Evolutionary conservation across 2,329 filamentous ascomycete genomes (phyloP).

Genomic region (Fusarium euwallaceae): DNA sequence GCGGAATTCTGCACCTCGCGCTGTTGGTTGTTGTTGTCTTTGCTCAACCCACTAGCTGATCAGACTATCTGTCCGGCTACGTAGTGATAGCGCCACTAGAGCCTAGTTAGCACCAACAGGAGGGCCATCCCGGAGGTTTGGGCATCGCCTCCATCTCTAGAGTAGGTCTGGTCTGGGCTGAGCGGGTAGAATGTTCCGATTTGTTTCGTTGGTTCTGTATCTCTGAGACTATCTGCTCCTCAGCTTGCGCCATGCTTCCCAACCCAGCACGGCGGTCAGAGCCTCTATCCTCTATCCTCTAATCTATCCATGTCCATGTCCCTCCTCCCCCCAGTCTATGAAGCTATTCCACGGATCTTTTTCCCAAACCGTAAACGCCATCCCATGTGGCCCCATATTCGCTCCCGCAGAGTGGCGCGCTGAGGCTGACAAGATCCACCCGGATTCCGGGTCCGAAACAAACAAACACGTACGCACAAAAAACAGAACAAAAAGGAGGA

Average conservation of each 20-base stretch:
- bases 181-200: neutral
- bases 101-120: neutral
- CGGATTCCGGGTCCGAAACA: neutral
- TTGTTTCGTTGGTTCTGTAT: neutral
- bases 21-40: neutral
- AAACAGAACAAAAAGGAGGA: neutral
- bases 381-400: slow-evolving; percentile 1
- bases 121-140: neutral
- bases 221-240: neutral
- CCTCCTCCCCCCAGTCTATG: neutral
- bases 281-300: neutral
- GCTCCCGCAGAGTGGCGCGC: neutral
- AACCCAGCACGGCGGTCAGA: neutral
- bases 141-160: neutral
- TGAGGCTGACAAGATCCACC: neutral
- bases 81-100: slow-evolving; percentile 4
- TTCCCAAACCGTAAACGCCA: slow-evolving; percentile 11
- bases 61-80: neutral
- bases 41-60: neutral
- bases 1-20: neutral
- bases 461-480: neutral
- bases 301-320: neutral
- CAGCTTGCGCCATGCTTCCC: neutral
- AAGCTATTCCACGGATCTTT: slow-evolving; percentile 1
- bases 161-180: neutral